Evolutionary conservation across 2,329 filamentous ascomycete genomes (phyloP).

Genomic region (Botryotinia convoluta): DNA sequence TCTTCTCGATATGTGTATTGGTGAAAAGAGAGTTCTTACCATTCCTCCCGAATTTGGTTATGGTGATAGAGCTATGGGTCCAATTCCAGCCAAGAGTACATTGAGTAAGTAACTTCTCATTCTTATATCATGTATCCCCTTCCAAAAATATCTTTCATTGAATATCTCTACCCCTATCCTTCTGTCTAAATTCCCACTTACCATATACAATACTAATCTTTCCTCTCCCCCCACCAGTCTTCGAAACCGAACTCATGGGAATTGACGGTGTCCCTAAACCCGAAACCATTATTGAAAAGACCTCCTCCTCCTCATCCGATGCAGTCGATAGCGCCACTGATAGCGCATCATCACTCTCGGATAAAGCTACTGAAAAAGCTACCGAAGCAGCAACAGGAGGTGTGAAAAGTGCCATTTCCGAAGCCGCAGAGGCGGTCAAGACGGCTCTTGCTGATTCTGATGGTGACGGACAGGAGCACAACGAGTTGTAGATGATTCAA

Average conservation of each 20-base stretch:
- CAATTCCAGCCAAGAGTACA: slow-evolving; percentile 79
- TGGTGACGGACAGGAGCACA: slow-evolving; percentile 54
- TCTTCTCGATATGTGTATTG: slow-evolving; percentile 89
- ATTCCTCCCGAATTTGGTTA: slow-evolving; percentile 88
- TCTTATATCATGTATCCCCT: not conserved
- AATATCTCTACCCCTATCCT: not conserved
- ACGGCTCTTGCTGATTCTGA: slow-evolving; percentile 54
- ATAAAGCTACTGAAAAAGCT: slow-evolving; percentile 23
- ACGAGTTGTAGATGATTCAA: slow-evolving; percentile 51
- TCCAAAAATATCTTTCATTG: not conserved
- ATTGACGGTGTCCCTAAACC: slow-evolving; percentile 65
- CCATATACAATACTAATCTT: not conserved
- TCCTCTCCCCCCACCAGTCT: slow-evolving; percentile 53
- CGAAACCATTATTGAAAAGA: slow-evolving; percentile 15
- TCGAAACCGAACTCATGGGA: slow-evolving; percentile 85
- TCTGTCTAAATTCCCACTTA: not conserved
- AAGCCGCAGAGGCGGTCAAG: slow-evolving; percentile 53
- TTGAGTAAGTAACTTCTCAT: slow-evolving; percentile 53
- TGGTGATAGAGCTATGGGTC: slow-evolving; percentile 70
- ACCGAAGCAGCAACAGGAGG: slow-evolving; percentile 32
- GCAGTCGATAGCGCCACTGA: slow-evolving; percentile 32
- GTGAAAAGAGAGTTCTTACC: slow-evolving; percentile 85
- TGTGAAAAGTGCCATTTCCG: slow-evolving; percentile 46
- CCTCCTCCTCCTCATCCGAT: slow-evolving; percentile 27
- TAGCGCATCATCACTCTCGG: slow-evolving; percentile 32